phyloP scores from a whole-genome alignment of 1,139 yeast species.

The Nakaseomyces uthaithaninus region DNA sequence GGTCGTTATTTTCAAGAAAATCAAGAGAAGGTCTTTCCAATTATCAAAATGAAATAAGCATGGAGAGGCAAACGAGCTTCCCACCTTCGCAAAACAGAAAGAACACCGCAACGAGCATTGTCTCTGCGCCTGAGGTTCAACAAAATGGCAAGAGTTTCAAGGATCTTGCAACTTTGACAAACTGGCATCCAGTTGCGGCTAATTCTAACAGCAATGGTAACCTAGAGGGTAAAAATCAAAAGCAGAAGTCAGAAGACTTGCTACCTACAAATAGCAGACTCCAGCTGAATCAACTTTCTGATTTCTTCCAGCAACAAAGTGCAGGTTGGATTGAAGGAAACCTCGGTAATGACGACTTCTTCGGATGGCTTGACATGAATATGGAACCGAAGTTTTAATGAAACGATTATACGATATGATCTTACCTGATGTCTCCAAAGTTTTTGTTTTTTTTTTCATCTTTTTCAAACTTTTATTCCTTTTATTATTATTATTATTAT shows the following conservation, averaged over 20 bases:
- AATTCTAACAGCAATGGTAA: not conserved
- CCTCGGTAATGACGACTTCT: constrained; percentile 55
- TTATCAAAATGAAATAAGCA: not conserved
- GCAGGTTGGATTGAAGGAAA: constrained; percentile 76
- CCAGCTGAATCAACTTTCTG: constrained; percentile 20
- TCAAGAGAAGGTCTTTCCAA: not conserved
- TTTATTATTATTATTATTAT: no score
- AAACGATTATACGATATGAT: no score
- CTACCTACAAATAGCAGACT: constrained; percentile 3
- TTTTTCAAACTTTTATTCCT: no score
- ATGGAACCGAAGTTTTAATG: constrained; percentile 48
- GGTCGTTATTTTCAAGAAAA: not conserved
- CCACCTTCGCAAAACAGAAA: constrained; percentile 2
- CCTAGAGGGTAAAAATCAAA: not conserved
- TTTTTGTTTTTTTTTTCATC: no score
- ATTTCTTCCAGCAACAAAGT: constrained; percentile 68
- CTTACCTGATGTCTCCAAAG: no score
- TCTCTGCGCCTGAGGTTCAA: constrained; percentile 1
- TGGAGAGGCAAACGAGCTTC: constrained; percentile 6
- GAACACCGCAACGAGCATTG: not conserved
- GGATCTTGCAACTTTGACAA: not conserved
- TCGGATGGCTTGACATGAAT: constrained; percentile 89
- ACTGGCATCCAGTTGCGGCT: not conserved
- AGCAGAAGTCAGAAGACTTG: constrained; percentile 1
- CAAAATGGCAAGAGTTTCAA: constrained; percentile 4